Conservation (phyloP, 1,284 basidiomycete genomes). For the Somion occarium region DNA sequence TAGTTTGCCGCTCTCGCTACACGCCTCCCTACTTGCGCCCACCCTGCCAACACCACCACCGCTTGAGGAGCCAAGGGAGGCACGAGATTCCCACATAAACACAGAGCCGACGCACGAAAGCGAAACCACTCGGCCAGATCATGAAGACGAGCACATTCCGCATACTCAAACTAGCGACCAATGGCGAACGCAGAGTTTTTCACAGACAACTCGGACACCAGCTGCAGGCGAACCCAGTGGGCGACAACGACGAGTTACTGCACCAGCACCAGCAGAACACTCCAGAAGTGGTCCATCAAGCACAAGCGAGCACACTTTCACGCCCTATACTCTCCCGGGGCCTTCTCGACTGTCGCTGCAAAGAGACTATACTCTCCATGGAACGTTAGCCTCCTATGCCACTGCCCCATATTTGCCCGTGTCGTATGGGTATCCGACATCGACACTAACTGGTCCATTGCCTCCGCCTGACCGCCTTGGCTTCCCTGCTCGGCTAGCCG, state of each 20-base stretch:
- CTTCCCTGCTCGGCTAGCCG: background rate
- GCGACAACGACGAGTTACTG: background rate
- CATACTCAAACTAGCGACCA: background rate
- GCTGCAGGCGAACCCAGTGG: background rate
- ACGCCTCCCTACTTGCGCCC: conserved; percentile 34
- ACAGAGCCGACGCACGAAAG: background rate
- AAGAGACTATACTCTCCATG: background rate
- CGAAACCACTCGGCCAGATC: background rate
- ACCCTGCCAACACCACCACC: conserved; percentile 26
- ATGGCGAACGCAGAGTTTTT: background rate
- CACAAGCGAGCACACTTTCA: background rate
- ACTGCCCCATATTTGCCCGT: background rate
- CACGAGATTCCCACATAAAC: background rate
- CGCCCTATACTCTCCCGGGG: background rate
- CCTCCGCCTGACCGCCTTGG: background rate
- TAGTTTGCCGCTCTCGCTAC: conserved; percentile 44
- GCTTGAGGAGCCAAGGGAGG: background rate
- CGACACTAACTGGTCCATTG: background rate
- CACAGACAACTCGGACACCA: background rate
- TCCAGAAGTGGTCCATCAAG: background rate
- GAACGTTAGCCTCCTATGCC: background rate
- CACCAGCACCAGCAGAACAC: background rate
- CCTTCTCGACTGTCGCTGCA: background rate
- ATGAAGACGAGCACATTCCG: background rate
- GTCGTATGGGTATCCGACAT: background rate